A percentile compares a stretch with the other conserved stretches of the same genome.
Evolutionary conservation across 176 grass and related monocot genomes (phyloP).

Genomic region (Raddia distichophylla): DNA sequence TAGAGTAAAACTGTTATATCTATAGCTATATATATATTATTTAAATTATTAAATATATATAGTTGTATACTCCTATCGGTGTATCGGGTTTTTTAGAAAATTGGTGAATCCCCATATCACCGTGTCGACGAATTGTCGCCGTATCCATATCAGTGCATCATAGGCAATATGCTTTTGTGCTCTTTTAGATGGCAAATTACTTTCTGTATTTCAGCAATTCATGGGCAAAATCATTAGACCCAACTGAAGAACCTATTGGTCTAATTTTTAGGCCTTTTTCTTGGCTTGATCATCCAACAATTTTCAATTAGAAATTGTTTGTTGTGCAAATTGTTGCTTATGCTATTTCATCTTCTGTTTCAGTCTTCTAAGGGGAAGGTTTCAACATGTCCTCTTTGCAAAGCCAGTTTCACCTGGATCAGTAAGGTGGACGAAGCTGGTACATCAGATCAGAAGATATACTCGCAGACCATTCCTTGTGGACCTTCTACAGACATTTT

Average conservation of each 20-base stretch:
- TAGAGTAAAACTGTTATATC: too few species aligned
- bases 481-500: slow-evolving; percentile 46
- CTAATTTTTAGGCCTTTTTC: not conserved
- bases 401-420: slow-evolving; percentile 69
- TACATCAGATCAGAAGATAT: slow-evolving; percentile 85
- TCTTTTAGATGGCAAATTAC: not conserved
- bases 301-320: not conserved
- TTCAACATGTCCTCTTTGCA: slow-evolving; percentile 88
- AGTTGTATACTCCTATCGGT: too few species aligned
- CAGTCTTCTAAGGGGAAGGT: slow-evolving; percentile 64
- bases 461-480: slow-evolving; percentile 78
- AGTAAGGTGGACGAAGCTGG: slow-evolving; percentile 68
- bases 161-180: too few species aligned
- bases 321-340: not conserved
- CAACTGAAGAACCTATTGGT: not conserved
- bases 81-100: too few species aligned
- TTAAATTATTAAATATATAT: too few species aligned
- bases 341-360: slow-evolving; percentile 13
- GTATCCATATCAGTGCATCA: too few species aligned
- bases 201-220: not conserved
- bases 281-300: too few species aligned
- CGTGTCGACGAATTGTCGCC: too few species aligned
- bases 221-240: not conserved
- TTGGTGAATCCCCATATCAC: too few species aligned
- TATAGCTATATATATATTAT: too few species aligned